Evolutionary conservation across 805 yeast species (phyloP), one percentile per base, ranked within the genome.

Genomic region (Zygoascus tannicola): DNA sequence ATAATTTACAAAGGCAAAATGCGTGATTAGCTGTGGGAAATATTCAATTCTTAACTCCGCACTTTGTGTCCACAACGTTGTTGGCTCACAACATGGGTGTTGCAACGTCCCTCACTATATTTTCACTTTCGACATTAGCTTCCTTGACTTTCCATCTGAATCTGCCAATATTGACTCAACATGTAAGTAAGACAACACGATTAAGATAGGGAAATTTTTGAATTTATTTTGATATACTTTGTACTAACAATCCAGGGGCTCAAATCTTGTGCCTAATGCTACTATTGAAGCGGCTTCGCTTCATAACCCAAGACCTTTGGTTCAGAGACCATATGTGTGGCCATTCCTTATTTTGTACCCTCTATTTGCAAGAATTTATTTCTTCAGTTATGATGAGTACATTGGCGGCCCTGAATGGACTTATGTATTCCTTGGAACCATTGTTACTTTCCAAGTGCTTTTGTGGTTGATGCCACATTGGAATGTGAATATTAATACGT

Each of bases 351-450:
- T 49, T 20, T 64, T 85, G 37, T 90, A 90, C 59, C 95, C 95
- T 4, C 57, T 73, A 16, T 85, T 84, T 60, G 66, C 68, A 43
- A 77, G 82, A 55, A 61, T 85, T 33, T 90, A 84, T 61, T 56
- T 62, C 47, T 65, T 67, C 48, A 76, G 80, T 45, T 90, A 90
- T 62, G 97, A 90, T 46, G 69, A 65, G 46, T 85, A 85, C 59
- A 82, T 90, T 56, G 82, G 74, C 37, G 96, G 96, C 21, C 74
- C 81, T 38, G 98, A 90, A 66, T 92, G 98, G 97, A 92, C 97
- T 0, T 85, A 85, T 62, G 92, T 90, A 32, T 88, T 77, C 57
- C 68, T 86, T 20, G 81, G 94, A 48, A 63, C 87, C 4, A 70
- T 88, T 41, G 62, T 81, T 32, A 77, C 95, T 2, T 48, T 82